Evolutionary conservation across 345 rosid species (phyloP), one percentile per base, ranked within the genome.

Genomic region (Citrus cavaleriei): DNA sequence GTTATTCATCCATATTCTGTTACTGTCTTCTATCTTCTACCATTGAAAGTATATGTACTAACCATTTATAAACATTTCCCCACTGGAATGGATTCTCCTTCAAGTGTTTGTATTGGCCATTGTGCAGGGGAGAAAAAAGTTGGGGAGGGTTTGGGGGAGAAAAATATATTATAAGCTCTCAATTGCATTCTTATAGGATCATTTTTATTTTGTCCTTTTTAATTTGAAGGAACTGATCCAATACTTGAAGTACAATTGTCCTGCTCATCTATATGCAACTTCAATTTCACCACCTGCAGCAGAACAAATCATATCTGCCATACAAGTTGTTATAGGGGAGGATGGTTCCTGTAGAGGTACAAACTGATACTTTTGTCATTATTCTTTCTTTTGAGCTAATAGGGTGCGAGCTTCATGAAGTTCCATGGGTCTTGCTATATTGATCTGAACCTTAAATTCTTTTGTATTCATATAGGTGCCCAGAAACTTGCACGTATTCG

Each of bases 191-290:
- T 77, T 67, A 68, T 37, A 6, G 14, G 9, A 3, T 57, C 42
- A 24, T 40, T 54, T 18, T 54, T 40, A 38, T 37, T 40, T 35
- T 28, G 4, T 13, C 58, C 22, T 54, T 10, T 59, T 28, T 54
- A 18, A 4, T 74, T 55, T 73, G 69, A 85, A 96, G 98, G 97
- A 96, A 63, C 93, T 96, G 58, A 87, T 93, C 72, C 90, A 88
- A 72, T 92, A 88, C 80, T 82, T 95, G 79, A 91, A 89, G 88
- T 75, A 88, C 81, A 89, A 84, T 40, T 88, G 98, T 69, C 98
- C 97, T 38, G 98, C 98, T 80, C 97, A 95, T 90, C 88, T 95
- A 28, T 95, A 92, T 78, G 99, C 95, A 71, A 95, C 99, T n/a
- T 89, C 98, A 37, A 87, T 95, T 38, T 92, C 99, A 78, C 95